Evolutionary conservation across 2,329 filamentous ascomycete genomes (phyloP).

Genomic region (Colletotrichum musicola): DNA sequence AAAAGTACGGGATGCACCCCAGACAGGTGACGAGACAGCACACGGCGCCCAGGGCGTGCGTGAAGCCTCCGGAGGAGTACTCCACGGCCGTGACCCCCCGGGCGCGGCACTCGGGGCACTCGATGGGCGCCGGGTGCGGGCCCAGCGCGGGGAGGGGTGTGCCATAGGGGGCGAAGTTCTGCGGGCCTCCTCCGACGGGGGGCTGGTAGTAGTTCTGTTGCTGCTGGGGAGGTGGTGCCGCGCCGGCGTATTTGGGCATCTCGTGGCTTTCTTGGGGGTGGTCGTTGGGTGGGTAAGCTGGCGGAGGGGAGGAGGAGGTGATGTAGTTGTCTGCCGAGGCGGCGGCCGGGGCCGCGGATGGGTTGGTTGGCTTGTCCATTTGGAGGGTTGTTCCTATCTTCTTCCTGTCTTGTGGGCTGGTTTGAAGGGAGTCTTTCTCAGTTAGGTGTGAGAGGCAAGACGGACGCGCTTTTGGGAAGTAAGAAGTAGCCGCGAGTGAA

Average conservation of each 20-base stretch:
- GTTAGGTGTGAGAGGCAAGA: neutral
- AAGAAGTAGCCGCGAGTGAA: neutral
- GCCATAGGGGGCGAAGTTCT: constrained; percentile 37
- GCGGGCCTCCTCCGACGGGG: constrained; percentile 20
- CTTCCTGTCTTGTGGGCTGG: neutral
- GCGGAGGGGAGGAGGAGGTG: constrained; percentile 11
- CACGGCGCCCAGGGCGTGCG: constrained; percentile 41
- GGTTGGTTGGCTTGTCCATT: constrained; percentile 27
- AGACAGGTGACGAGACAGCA: constrained; percentile 42
- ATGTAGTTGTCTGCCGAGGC: constrained; percentile 13
- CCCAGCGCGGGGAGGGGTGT: constrained; percentile 41
- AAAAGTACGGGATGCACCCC: constrained; percentile 43
- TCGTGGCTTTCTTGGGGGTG: constrained; percentile 4
- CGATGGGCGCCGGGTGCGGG: constrained; percentile 39
- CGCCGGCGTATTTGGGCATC: constrained; percentile 34
- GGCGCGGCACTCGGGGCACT: constrained; percentile 42
- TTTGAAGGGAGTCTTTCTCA: neutral
- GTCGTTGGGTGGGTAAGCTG: constrained; percentile 7
- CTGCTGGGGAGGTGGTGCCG: neutral
- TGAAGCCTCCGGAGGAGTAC: constrained; percentile 42
- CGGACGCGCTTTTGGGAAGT: neutral
- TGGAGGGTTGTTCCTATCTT: neutral
- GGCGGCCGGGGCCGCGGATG: constrained; percentile 1
- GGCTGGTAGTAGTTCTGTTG: constrained; percentile 5
- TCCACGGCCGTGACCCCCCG: constrained; percentile 41